Percentiles rank a stretch among this genome's conserved stretches.
Evolutionary conservation across 2,329 filamentous ascomycete species (phyloP).

Genomic region (Alternaria brassicicola): DNA sequence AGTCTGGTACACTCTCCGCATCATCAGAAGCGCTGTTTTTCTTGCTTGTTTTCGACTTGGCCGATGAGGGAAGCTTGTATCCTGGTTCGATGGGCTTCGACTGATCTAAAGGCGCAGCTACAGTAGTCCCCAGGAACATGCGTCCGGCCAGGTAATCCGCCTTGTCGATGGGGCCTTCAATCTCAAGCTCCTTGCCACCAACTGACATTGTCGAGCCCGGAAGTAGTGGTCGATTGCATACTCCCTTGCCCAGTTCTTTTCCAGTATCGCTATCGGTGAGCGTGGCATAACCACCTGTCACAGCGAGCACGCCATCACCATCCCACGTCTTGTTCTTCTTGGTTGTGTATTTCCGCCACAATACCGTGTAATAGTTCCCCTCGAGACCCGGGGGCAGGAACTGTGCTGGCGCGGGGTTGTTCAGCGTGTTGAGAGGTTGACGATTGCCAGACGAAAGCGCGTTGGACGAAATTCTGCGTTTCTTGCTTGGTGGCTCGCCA

Average conservation of each 20-base stretch:
- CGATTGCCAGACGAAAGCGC: conserved; percentile 32
- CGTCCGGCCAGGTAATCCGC: conserved; percentile 62
- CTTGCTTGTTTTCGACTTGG: conserved; percentile 24
- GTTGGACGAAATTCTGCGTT: conserved; percentile 48
- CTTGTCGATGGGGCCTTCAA: conserved; percentile 66
- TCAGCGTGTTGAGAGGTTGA: conserved; percentile 40
- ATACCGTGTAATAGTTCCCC: conserved; percentile 52
- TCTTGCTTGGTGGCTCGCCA: conserved; percentile 50
- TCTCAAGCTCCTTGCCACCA: conserved; percentile 70
- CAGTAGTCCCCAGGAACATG: conserved; percentile 49
- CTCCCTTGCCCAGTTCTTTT: conserved; percentile 65
- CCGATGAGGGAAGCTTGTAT: conserved; percentile 20
- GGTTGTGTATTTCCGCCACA: conserved; percentile 68
- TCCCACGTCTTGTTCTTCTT: conserved; percentile 83
- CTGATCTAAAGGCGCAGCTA: conserved; percentile 25
- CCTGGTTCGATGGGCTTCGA: conserved; percentile 21
- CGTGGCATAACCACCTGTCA: conserved; percentile 63
- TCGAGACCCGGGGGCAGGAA: conserved; percentile 31
- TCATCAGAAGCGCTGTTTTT: conserved; percentile 14
- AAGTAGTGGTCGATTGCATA: conserved; percentile 62
- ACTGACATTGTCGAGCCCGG: conserved; percentile 67
- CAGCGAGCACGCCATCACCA: conserved; percentile 69
- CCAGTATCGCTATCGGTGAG: conserved; percentile 67
- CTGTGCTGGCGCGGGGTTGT: conserved; percentile 27
- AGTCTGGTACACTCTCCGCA: conserved; percentile 47